phyloP scores from a whole-genome alignment of 2,329 filamentous ascomycete species.

The Endoconidiophora laricicola region DNA sequence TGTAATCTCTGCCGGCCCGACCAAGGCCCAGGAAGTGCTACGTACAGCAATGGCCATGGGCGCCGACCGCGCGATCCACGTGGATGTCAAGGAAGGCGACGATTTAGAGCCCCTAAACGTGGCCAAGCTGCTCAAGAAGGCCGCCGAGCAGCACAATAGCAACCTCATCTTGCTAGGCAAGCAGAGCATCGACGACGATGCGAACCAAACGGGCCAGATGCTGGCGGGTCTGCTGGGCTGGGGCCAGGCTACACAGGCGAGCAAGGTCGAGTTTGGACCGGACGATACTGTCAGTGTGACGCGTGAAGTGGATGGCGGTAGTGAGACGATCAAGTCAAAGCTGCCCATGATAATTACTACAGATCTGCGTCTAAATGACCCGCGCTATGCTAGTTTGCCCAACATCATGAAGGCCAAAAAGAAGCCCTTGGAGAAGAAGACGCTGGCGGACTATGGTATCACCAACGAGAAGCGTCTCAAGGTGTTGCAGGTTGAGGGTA shows the following conservation, averaged over 20 bases:
- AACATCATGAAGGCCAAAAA: slow-evolving; percentile 99
- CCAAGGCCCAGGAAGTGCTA: slow-evolving; percentile 75
- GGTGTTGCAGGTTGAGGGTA: slow-evolving; percentile 74
- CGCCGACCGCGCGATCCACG: slow-evolving; percentile 78
- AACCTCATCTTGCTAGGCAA: slow-evolving; percentile 92
- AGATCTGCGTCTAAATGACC: slow-evolving; percentile 86
- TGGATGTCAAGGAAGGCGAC: slow-evolving; percentile 59
- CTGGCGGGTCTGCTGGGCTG: slow-evolving; percentile 80
- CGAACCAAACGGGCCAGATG: slow-evolving; percentile 95
- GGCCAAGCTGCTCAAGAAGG: slow-evolving; percentile 70
- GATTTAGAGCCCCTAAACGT: slow-evolving; percentile 80
- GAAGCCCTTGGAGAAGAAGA: slow-evolving; percentile 94
- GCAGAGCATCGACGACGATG: slow-evolving; percentile 95
- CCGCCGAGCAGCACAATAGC: slow-evolving; percentile 68
- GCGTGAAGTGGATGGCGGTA: slow-evolving; percentile 87
- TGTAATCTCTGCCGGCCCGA: slow-evolving; percentile 70
- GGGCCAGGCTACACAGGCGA: slow-evolving; percentile 89
- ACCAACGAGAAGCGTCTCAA: slow-evolving; percentile 63
- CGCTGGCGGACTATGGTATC: slow-evolving; percentile 63
- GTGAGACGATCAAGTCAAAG: slow-evolving; percentile 72
- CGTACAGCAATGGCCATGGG: slow-evolving; percentile 99
- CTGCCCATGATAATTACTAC: slow-evolving; percentile 91
- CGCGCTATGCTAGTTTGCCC: slow-evolving; percentile 82
- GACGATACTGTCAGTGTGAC: slow-evolving; percentile 59
- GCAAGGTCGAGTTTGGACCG: slow-evolving; percentile 60